These are phyloP conservation scores for Aristolochia californica DNA, from an alignment of 164 flowering plant species.

Conservation along the genomic window DNA sequence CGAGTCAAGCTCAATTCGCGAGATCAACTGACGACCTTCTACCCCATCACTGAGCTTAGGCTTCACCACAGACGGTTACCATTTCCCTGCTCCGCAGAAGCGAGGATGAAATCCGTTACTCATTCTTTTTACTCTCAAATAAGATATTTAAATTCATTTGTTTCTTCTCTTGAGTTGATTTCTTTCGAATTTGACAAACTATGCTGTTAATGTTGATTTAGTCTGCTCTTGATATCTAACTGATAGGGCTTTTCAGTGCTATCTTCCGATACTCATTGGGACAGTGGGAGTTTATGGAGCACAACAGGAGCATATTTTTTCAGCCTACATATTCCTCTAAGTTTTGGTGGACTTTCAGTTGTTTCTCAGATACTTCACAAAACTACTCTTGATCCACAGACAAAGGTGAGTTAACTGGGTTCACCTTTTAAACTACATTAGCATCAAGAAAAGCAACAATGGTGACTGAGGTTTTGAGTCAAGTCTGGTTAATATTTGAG, in stretches of 20 bases:
- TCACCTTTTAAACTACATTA: neutral
- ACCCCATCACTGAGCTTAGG: no score
- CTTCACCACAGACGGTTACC: no score
- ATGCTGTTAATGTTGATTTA: neutral
- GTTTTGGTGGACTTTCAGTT: conserved; percentile 65
- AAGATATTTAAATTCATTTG: neutral
- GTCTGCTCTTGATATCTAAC: neutral
- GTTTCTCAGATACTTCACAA: conserved; percentile 41
- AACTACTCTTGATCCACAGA: conserved; percentile 51
- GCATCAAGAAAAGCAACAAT: no score
- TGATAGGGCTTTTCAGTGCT: conserved; percentile 54
- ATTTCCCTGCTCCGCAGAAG: no score
- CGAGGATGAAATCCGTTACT: no score
- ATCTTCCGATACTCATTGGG: conserved; percentile 48
- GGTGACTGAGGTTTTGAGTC: no score
- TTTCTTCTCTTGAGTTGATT: neutral
- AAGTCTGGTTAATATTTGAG: no score
- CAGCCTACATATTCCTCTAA: conserved; percentile 70
- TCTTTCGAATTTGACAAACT: neutral
- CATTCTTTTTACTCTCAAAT: neutral
- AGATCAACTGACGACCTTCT: no score
- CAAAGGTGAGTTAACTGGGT: conserved; percentile 29
- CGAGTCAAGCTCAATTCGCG: no score
- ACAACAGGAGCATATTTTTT: conserved; percentile 57
- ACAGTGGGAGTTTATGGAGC: conserved; percentile 52